Percentiles rank a stretch among this genome's conserved stretches.
Evolutionary conservation across 805 yeast genomes (phyloP).

Genomic region (Ogataea minuta): DNA sequence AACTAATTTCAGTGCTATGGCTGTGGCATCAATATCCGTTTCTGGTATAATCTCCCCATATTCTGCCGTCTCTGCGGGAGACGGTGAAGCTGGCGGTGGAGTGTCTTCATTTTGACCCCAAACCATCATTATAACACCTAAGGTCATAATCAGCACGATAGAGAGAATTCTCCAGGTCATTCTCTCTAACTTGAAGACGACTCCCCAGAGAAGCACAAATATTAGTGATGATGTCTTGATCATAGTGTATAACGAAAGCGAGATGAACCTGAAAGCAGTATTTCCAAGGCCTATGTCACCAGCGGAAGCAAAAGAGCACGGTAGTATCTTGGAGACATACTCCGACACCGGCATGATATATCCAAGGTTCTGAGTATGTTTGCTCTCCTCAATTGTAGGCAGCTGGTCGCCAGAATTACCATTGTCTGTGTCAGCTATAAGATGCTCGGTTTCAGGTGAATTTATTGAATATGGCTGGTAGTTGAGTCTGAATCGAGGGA

Average conservation of each 20-base stretch:
- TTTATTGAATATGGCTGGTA: conserved; percentile 10
- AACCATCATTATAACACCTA: conserved; percentile 88
- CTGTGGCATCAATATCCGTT: conserved; percentile 3
- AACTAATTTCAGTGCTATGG: conserved; percentile 8
- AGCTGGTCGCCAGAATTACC: conserved; percentile 9
- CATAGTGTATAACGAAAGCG: conserved; percentile 87
- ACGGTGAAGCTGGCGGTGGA: not conserved
- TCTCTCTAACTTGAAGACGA: conserved; percentile 72
- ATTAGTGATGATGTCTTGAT: conserved; percentile 84
- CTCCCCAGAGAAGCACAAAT: conserved; percentile 86
- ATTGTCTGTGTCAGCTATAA: not conserved
- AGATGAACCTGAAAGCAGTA: conserved; percentile 72
- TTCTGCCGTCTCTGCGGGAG: conserved; percentile 11
- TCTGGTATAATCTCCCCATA: conserved; percentile 26
- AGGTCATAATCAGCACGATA: conserved; percentile 76
- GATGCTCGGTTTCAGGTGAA: conserved; percentile 7
- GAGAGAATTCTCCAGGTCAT: conserved; percentile 64
- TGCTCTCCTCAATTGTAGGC: conserved; percentile 9
- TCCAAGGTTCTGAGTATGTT: conserved; percentile 9
- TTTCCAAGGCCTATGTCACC: conserved; percentile 95
- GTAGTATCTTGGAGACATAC: conserved; percentile 59
- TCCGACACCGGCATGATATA: conserved; percentile 35
- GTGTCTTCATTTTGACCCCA: conserved; percentile 41
- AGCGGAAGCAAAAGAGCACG: conserved; percentile 84
- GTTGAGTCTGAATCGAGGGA: conserved; percentile 50